Base-by-base conservation (phyloP, 768 basidiomycete species). In the Pleurotus salmoneostramineus region DNA sequence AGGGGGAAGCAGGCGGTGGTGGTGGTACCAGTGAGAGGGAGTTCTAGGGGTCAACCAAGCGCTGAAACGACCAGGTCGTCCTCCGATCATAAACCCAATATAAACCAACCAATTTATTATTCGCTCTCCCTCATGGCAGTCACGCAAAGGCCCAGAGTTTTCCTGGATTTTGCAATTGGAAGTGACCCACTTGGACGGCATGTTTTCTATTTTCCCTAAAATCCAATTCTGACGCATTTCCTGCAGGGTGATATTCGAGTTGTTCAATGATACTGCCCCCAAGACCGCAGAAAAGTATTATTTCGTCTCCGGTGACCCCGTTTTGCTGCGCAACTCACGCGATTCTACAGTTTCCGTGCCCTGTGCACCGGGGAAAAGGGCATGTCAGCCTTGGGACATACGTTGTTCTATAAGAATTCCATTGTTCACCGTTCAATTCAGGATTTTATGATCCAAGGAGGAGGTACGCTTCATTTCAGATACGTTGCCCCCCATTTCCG, bases 291-390 rank as follows among this genome's bases (percentile, higher is more conserved):
- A 93, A 78, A 94, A 95, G 93, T 93, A 65, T 27, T 27, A 27
- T 27, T 27, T 27, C 21, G 21, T 27, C 21, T 3, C 21, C 21
- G 21, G 21, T 27, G 21, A 27, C 21, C 21, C 21, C 21, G 21
- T 27, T 27, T 27, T 27, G 21, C 21, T 27, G 21, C 21, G 21
- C 57, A 17, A 61, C 12, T 58, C 57, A 58, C 54, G 50, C 11
- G 21, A 27, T 27, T 27, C 60, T 27, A 49, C 14, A 95, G 93
- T 72, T 95, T 95, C 69, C 83, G 93, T 45, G 83, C 86, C 3
- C 74, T 96, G 54, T 93, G 90, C 68, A 95, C 93, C 1, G 94
- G 94, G 6, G 90, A 93, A 69, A 85, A 83, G 65, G 94, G 93
- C 4, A 63, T 88, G 5, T 91, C 90, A 0, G 69, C 78, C 0